phyloP scores from a whole-genome alignment of 768 basidiomycete species.

The Suillus paluster region DNA sequence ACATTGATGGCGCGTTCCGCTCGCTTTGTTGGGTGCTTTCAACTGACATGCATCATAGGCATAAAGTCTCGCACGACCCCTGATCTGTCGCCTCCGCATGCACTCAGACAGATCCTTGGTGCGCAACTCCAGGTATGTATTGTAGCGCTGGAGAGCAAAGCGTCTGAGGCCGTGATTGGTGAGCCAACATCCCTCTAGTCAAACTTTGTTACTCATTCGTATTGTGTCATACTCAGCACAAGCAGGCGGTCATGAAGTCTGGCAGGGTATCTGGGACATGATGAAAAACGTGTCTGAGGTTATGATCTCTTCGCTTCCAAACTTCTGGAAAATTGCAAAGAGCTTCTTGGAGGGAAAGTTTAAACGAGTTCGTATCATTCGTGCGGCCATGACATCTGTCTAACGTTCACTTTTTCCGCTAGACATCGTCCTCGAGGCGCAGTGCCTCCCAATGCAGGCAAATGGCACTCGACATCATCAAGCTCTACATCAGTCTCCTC shows the following conservation, averaged over 20 bases:
- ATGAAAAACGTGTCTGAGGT: constrained; percentile 88
- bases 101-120: constrained; percentile 49
- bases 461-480: constrained; percentile 88
- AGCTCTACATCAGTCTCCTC: constrained; percentile 81
- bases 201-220: constrained; percentile 6
- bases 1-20: constrained; percentile 49
- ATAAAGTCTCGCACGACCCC: constrained; percentile 47
- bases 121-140: constrained; percentile 66
- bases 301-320: constrained; percentile 83
- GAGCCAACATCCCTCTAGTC: constrained; percentile 17
- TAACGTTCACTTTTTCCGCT: constrained; percentile 19
- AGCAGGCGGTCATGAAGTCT: constrained; percentile 73
- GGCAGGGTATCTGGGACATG: constrained; percentile 79
- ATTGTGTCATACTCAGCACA: constrained; percentile 55
- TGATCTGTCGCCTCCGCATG: constrained; percentile 40
- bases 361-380: constrained; percentile 56
- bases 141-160: constrained; percentile 62
- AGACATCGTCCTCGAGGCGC: constrained; percentile 60
- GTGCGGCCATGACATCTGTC: background rate
- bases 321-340: constrained; percentile 92
- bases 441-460: constrained; percentile 82
- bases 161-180: constrained; percentile 68
- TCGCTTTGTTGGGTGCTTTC: constrained; percentile 10
- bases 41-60: constrained; percentile 37
- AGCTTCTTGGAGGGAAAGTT: constrained; percentile 94